phyloP scores from a whole-genome alignment of 148 eudicot genomes.

The Rheum nobile region DNA sequence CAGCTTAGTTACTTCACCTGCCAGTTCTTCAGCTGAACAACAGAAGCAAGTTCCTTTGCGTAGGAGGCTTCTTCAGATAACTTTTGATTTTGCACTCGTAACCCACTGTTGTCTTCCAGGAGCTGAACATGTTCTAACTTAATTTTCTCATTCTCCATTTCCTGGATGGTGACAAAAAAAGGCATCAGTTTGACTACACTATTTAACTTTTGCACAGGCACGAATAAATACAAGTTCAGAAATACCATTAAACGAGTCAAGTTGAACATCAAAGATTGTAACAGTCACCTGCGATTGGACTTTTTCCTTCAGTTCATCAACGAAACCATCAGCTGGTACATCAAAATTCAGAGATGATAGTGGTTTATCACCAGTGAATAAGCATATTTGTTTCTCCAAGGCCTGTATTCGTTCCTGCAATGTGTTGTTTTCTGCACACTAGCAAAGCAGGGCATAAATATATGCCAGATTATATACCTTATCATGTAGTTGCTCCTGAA shows the following conservation, averaged over 20 bases:
- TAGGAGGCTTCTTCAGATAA: constrained; percentile 92
- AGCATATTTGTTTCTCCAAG: constrained; percentile 63
- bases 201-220: not conserved
- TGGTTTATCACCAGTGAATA: constrained; percentile 23
- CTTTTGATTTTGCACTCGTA: constrained; percentile 79
- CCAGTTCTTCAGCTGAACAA: constrained; percentile 85
- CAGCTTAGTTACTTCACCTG: constrained; percentile 82
- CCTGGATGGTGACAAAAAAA: constrained; percentile 35
- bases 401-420: constrained; percentile 45
- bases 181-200: not conserved
- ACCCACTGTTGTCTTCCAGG: constrained; percentile 73
- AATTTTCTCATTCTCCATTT: constrained; percentile 65
- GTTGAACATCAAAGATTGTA: not conserved
- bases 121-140: constrained; percentile 64
- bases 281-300: constrained; percentile 64
- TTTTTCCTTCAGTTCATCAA: constrained; percentile 62
- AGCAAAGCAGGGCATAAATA: constrained; percentile 13
- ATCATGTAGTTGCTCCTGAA: constrained; percentile 84
- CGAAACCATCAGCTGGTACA: constrained; percentile 39
- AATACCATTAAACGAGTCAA: not conserved
- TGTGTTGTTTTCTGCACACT: constrained; percentile 74
- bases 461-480: constrained; percentile 37
- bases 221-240: not conserved
- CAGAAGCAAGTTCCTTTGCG: constrained; percentile 96
- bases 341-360: constrained; percentile 23